A percentile compares a stretch with the other conserved stretches of the same genome.
phyloP scores from a whole-genome alignment of 805 yeast species.

The Cyberlindnera bimundalis region DNA sequence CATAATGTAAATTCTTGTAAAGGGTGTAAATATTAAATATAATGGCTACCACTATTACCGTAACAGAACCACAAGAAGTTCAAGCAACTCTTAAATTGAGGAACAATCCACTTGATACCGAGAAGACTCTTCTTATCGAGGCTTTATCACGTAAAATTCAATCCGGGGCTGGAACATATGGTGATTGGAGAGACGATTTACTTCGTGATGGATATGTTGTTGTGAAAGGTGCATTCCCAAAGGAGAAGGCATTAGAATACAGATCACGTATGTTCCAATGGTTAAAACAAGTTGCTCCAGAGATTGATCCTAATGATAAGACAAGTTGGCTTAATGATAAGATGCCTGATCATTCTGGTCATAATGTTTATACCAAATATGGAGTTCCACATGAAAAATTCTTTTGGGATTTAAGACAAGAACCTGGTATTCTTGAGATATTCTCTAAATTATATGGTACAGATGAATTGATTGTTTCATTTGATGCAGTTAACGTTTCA shows the following conservation, averaged over 20 bases:
- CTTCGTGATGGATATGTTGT: conserved; percentile 31
- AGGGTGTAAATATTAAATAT: neutral
- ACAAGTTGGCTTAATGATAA: conserved; percentile 30
- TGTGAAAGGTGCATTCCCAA: conserved; percentile 30
- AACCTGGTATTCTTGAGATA: conserved; percentile 27
- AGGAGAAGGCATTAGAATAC: conserved; percentile 26
- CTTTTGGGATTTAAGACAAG: conserved; percentile 34
- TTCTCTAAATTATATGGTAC: conserved; percentile 33
- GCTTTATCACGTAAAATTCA: conserved; percentile 10
- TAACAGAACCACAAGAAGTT: neutral
- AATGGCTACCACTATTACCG: neutral
- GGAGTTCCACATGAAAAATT: conserved; percentile 31
- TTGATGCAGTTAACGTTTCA: conserved; percentile 31
- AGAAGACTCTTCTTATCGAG: conserved; percentile 17
- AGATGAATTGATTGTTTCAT: conserved; percentile 32
- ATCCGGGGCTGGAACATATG: conserved; percentile 8
- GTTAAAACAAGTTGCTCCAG: conserved; percentile 22
- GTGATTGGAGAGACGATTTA: conserved; percentile 32
- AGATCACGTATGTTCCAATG: conserved; percentile 24
- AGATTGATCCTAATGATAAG: conserved; percentile 26
- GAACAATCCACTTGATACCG: conserved; percentile 16
- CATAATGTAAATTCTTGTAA: neutral
- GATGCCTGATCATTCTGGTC: conserved; percentile 26
- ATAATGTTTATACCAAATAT: conserved; percentile 21
- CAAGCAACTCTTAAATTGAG: conserved; percentile 8